These are phyloP conservation scores for Lanzia echinophila DNA, from an alignment of 2,329 filamentous ascomycete genomes.

Conservation along the genomic window DNA sequence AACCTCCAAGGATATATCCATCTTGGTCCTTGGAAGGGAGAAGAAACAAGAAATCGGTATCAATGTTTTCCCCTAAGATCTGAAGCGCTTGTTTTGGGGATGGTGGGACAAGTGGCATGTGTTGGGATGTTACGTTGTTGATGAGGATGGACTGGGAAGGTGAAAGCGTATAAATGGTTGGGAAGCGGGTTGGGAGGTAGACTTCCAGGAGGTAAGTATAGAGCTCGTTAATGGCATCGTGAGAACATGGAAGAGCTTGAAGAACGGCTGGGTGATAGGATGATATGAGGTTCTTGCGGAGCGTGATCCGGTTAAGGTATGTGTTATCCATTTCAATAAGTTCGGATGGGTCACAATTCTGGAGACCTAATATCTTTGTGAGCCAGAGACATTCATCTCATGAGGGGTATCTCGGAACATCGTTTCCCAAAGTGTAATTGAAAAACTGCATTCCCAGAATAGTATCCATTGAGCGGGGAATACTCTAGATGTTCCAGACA, in stretches of 20 bases:
- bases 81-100: constrained; percentile 37
- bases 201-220: constrained; percentile 47
- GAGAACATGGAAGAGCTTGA: constrained; percentile 33
- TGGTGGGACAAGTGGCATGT: constrained; percentile 34
- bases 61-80: constrained; percentile 45
- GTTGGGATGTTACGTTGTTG: constrained; percentile 40
- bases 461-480: no score
- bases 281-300: constrained; percentile 42
- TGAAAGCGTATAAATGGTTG: constrained; percentile 41
- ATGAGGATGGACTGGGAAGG: constrained; percentile 29
- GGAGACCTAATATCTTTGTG: constrained; percentile 37
- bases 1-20: constrained; percentile 49
- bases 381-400: background rate
- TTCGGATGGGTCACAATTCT: constrained; percentile 45
- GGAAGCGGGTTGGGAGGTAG: constrained; percentile 52
- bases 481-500: no score
- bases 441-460: no score
- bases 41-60: constrained; percentile 55
- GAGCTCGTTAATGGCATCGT: constrained; percentile 46
- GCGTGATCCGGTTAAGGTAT: constrained; percentile 44
- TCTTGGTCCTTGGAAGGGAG: constrained; percentile 35
- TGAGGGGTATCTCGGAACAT: no score
- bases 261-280: constrained; percentile 37
- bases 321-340: constrained; percentile 54
- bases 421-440: no score